Evolutionary conservation across 129 eudicot species (phyloP), one percentile per base, ranked within the genome.

Genomic region (Heracleum sosnowskyi): DNA sequence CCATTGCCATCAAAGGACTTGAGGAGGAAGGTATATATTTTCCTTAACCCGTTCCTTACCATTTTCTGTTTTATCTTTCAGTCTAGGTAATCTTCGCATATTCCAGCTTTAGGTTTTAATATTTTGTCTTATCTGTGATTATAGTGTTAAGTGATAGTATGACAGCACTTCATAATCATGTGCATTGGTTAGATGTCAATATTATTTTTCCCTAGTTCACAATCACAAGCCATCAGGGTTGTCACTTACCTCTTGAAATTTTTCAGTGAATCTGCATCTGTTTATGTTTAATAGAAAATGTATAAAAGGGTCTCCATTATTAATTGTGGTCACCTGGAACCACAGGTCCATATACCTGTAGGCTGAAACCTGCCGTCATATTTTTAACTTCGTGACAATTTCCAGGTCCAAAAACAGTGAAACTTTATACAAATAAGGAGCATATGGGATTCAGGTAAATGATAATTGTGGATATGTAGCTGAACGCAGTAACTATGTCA

Each of bases 361-460:
- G 42, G 9, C 36, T 73, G 55, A 16, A 42, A 42, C 42, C 57
- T 72, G 39, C 39, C 10, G 12, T 41, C 24, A n/a, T 13, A 49
- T 47, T 31, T 49, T 24, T 49, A 20, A 75, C 13, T 22, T 15
- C 11, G 71, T 39, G 47, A 11, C 37, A 69, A 36, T 79, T 77
- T 88, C 70, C 77, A 95, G 98, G 97, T 79, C 98, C 98, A 64
- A 90, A 83, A 84, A 86, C 92, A 2, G 94, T 95, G 57, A 95
- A 95, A 83, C 97, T 95, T 37, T 95, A 83, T 83, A 78, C 97
- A 64, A 95, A 95, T 90, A 91, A 77, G 92, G 96, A 95, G 82
- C 97, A 95, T 74, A 95, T 95, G 96, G 98, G 98, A 69, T 95
- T 95, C 68, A 95, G 98, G 98, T 91, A 88, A 79, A 44, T 18